Percentiles rank a stretch among this genome's conserved stretches.
Evolutionary conservation across 306 rosid species (phyloP).

Genomic region (Crataegus laevigata): DNA sequence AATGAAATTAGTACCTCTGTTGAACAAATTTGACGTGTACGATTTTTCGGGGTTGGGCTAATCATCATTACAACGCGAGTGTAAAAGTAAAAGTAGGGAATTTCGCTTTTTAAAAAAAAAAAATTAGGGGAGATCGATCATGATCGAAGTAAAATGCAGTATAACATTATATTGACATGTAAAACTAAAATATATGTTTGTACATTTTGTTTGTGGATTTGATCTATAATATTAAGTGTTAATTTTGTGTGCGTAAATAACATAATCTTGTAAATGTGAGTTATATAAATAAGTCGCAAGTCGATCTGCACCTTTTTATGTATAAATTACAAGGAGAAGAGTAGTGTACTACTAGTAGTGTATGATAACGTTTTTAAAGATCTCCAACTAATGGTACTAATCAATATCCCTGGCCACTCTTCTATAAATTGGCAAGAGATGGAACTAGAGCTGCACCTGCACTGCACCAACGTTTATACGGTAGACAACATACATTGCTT

Average conservation of each 20-base stretch:
- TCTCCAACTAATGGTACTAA: not conserved
- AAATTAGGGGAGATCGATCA: not conserved
- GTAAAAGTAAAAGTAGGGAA: not conserved
- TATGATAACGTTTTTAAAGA: not conserved
- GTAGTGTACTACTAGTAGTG: no score
- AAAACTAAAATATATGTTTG: no score
- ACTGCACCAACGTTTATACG: not conserved
- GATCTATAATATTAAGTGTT: no score
- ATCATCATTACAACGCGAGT: not conserved
- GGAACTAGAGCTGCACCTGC: not conserved
- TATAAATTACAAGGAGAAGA: no score
- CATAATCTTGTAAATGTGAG: no score
- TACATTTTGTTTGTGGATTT: no score
- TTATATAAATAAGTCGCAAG: no score
- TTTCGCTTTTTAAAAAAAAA: no score
- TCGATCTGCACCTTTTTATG: no score
- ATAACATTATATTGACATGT: no score
- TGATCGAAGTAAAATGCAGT: not conserved
- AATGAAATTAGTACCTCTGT: not conserved
- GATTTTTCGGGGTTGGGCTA: not conserved
- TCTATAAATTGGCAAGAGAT: slow-evolving; percentile 27
- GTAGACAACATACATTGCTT: not conserved
- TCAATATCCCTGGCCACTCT: not conserved
- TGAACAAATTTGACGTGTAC: not conserved
- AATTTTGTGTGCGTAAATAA: no score